Evolutionary conservation across 164 flowering plant genomes (phyloP).

Genomic region (Berberis vulgaris): DNA sequence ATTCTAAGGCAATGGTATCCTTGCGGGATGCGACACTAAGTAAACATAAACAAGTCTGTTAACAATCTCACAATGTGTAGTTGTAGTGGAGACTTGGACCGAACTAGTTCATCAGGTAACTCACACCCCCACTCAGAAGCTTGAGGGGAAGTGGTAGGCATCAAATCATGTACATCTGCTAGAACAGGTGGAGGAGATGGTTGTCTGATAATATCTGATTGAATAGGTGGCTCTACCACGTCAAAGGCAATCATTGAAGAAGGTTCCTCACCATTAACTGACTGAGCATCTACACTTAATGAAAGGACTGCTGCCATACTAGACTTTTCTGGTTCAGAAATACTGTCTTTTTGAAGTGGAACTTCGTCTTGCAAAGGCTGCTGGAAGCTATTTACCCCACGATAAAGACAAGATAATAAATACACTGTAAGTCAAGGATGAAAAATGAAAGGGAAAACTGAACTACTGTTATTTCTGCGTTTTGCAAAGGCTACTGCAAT

Average conservation of each 20-base stretch:
- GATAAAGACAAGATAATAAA: too few relatives aligned
- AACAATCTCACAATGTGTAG: slow-evolving; percentile 74
- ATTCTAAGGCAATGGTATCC: too few relatives aligned
- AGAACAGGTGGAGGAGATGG: slow-evolving; percentile 96
- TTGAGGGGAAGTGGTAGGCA: slow-evolving; percentile 39
- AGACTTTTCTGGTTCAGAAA: slow-evolving; percentile 22
- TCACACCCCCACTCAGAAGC: slow-evolving; percentile 31
- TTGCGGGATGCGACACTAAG: too few relatives aligned
- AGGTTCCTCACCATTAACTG: slow-evolving; percentile 32
- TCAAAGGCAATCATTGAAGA: slow-evolving; percentile 58
- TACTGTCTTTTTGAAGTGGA: too few relatives aligned
- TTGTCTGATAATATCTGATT: slow-evolving; percentile 48
- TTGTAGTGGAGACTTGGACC: slow-evolving; percentile 61
- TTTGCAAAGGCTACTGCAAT: slow-evolving; percentile 28
- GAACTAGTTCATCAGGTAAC: slow-evolving; percentile 32
- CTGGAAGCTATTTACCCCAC: too few relatives aligned
- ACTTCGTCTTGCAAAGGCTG: too few relatives aligned
- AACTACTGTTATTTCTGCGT: slow-evolving; percentile 23
- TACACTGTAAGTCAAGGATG: too few relatives aligned
- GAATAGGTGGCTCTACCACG: slow-evolving; percentile 29
- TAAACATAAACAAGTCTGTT: background rate
- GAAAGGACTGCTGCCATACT: slow-evolving; percentile 25
- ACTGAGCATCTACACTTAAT: slow-evolving; percentile 26
- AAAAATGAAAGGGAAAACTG: background rate
- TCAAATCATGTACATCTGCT: slow-evolving; percentile 80